Evolutionary conservation across 495 filamentous ascomycete species (phyloP), one percentile per base, ranked within the genome.

Genomic region (Xylaria nigripes): DNA sequence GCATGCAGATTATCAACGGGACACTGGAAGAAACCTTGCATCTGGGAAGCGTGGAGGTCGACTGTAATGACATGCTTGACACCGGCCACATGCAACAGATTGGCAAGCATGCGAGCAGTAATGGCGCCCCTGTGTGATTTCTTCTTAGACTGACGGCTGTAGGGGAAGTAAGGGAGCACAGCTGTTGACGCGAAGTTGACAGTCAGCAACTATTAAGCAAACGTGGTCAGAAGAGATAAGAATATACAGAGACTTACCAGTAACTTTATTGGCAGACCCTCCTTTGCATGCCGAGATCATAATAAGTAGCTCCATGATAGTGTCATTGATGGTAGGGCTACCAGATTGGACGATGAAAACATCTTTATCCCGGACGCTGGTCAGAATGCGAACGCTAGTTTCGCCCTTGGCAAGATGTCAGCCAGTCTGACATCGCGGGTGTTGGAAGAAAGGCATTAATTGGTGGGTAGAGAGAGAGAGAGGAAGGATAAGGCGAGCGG

Each of bases 241-340:
- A 6, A 50, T 13, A 9, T 24, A 50, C 22, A 34, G 34, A 25
- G 36, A 69, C 82, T 60, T 77, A 95, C 92, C 92, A 64, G 93
- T 98, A 71, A 98, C 90, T 60, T 92, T 95, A 75, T 91, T 95
- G 48, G 94, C 88, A 38, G 94, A 97, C 52, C 91, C 92, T 65
- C 93, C 90, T 68, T 95, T 98, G 78, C 93, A 97, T 48, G 93
- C 93, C 54, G 89, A 92, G 62, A 97, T 96, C 86, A 98, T 91
- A 70, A 98, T 96, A 63, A 97, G 81, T 54, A 98, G 78, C 77
- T 98, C 93, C 87, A 98, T 95, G 64, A 98, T 87, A 58, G 87
- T 92, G 72, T 98, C 94, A 72, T 98, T 98, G 78, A 96, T 94
- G 80, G 87, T 91, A 62, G 81, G 77, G 70, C 94, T 96, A 50